Percentiles rank a stretch among this genome's conserved stretches.
Evolutionary conservation across 2,329 filamentous ascomycete species (phyloP).

Genomic region (Aspergillus quadrilineatus): DNA sequence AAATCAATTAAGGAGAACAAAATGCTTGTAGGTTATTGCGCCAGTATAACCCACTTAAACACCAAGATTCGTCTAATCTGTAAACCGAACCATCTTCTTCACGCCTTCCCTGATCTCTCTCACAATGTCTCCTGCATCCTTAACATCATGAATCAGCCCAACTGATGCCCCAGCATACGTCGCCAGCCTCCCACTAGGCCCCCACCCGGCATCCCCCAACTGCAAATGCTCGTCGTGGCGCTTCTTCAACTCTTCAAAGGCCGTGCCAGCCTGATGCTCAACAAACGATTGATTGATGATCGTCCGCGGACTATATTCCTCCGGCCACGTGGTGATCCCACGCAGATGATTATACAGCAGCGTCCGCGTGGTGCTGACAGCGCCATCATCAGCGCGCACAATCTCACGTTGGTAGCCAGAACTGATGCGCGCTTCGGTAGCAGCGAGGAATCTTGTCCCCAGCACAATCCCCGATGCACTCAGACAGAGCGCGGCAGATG

Average conservation of each 20-base stretch:
- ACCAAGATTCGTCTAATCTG: too few relatives aligned
- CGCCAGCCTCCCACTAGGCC: conserved; percentile 49
- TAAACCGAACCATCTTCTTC: background rate
- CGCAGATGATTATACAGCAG: conserved; percentile 56
- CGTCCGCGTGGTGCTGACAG: conserved; percentile 51
- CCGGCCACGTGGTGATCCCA: conserved; percentile 61
- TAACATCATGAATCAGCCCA: conserved; percentile 46
- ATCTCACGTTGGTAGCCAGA: conserved; percentile 55
- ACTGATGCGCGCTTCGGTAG: conserved; percentile 51
- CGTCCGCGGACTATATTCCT: conserved; percentile 58
- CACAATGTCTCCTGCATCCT: conserved; percentile 43
- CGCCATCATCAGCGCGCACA: conserved; percentile 53
- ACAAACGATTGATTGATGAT: conserved; percentile 57
- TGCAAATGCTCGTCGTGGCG: conserved; percentile 44
- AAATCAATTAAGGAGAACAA: too few relatives aligned
- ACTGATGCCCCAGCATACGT: conserved; percentile 52
- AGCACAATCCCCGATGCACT: conserved; percentile 58
- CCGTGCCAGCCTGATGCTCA: conserved; percentile 43
- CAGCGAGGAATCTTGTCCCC: conserved; percentile 64
- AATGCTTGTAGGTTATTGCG: too few relatives aligned
- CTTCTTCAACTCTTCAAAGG: conserved; percentile 49
- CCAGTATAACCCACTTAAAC: too few relatives aligned
- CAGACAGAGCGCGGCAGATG: conserved; percentile 51
- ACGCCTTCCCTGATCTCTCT: conserved; percentile 14
- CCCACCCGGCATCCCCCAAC: conserved; percentile 49